Base-by-base conservation (phyloP, 1,284 basidiomycete species). In the Wallemia mellicola region DNA sequence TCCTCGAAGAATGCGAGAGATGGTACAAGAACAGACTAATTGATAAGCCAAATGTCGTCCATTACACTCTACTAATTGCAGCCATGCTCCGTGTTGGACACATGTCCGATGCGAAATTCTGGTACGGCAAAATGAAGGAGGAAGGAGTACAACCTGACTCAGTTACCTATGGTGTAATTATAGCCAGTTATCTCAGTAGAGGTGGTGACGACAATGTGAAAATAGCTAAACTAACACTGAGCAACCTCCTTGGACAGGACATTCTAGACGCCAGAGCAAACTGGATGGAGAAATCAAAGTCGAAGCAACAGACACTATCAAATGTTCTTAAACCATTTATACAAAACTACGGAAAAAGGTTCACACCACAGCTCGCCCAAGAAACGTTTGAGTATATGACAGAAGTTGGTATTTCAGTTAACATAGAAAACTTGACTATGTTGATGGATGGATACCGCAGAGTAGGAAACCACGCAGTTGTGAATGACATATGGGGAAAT, bases 31-130 rank as follows among this genome's bases (percentile, higher is more conserved):
- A 71, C 48, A 38, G 60, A 14, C 59, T 61, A 0, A 61, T 64
- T 1, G 22, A 62, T 57, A 22, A 59, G 32, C 68, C 73, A 1
- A 69, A 72, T 60, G 65, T 70, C 24, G 82, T 80, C 66, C 74
- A 82, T 58, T 77, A 86, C 63, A 87, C 86, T n/a, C 82, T 87
- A 67, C 72, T 96, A 64, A 82, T 96, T 71, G 75, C 79, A 22
- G 86, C 81, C 1, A 82, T 81, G 67, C 72, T 94, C 56, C 79
- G 80, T 22, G 64, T 66, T 0, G 76, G 78, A 1, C 71, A 83
- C 54, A 73, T 74, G 59, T 64, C 67, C 1, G 73, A 72, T 57
- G 88, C 88, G 1, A 79, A 76, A 68, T 74, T 70, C 1, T 75
- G 86, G 25, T 83, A 85, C 65, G 77, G 83, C 55, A 77, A 82